These are phyloP conservation scores for Claviceps pazoutovae DNA, from an alignment of 2,329 filamentous ascomycete species.

Conservation along the genomic window DNA sequence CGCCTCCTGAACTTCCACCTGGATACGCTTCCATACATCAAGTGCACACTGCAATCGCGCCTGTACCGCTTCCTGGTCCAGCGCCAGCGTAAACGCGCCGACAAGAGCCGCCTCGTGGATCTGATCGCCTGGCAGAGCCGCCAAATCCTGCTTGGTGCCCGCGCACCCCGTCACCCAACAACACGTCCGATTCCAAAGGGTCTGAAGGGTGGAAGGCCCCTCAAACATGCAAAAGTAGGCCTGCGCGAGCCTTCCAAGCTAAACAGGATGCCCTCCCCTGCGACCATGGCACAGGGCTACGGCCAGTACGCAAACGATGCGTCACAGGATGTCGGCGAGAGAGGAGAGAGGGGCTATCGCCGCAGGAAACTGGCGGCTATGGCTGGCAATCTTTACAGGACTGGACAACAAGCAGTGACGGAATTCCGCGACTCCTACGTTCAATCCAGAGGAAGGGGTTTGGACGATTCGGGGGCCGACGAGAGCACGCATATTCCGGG, in stretches of 20 bases:
- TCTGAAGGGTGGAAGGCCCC: background rate
- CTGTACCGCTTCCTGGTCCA: constrained; percentile 63
- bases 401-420: constrained; percentile 40
- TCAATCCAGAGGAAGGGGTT: constrained; percentile 29
- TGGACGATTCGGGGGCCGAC: constrained; percentile 16
- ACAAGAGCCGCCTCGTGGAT: constrained; percentile 33
- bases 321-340: constrained; percentile 11
- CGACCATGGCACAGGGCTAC: constrained; percentile 15
- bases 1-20: constrained; percentile 57
- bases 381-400: constrained; percentile 43
- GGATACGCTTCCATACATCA: constrained; percentile 58
- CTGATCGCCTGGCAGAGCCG: constrained; percentile 26
- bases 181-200: background rate
- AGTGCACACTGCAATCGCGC: constrained; percentile 56
- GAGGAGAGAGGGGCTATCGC: constrained; percentile 52
- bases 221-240: constrained; percentile 20
- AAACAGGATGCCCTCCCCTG: constrained; percentile 16
- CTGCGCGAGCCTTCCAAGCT: constrained; percentile 15
- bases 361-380: constrained; percentile 62
- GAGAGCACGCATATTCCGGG: constrained; percentile 44
- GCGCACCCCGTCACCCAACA: background rate
- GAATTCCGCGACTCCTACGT: constrained; percentile 46
- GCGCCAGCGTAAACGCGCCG: constrained; percentile 42
- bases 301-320: constrained; percentile 14
- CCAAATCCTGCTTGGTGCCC: constrained; percentile 29